phyloP scores from a whole-genome alignment of 1,284 basidiomycete species.

The Sporisorium scitamineum region DNA sequence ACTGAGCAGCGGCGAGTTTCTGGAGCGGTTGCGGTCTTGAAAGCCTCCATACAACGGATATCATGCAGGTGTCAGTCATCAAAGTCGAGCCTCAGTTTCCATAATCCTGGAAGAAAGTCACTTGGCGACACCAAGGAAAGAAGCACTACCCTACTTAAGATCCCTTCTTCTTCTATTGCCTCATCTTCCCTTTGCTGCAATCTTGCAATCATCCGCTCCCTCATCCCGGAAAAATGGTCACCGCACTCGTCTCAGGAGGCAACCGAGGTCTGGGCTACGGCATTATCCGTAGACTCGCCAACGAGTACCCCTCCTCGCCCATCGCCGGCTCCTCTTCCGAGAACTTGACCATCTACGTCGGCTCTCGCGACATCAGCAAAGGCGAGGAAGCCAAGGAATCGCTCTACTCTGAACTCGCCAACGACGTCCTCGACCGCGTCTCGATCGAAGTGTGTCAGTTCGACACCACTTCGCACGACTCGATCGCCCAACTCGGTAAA shows the following conservation, averaged over 20 bases:
- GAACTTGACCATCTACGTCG: conserved; percentile 62
- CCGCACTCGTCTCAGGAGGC: conserved; percentile 51
- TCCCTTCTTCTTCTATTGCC: not conserved
- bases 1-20: no score
- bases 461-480: conserved; percentile 39
- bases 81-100: no score
- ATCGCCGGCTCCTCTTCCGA: conserved; percentile 32
- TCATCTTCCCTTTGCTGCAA: no score
- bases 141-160: no score
- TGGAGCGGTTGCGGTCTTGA: no score
- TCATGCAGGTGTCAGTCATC: no score
- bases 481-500: conserved; percentile 37
- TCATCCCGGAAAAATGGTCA: conserved; percentile 48
- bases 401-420: conserved; percentile 42
- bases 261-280: conserved; percentile 53
- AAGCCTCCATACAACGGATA: no score
- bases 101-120: no score
- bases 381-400: conserved; percentile 59
- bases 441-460: conserved; percentile 46
- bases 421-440: conserved; percentile 28
- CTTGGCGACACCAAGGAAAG: no score
- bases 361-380: conserved; percentile 51
- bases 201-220: no score
- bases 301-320: conserved; percentile 50
- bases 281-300: conserved; percentile 58